A percentile compares a stretch with the other conserved stretches of the same genome.
phyloP scores from a whole-genome alignment of 2,329 filamentous ascomycete species.

The Exophiala sp. region DNA sequence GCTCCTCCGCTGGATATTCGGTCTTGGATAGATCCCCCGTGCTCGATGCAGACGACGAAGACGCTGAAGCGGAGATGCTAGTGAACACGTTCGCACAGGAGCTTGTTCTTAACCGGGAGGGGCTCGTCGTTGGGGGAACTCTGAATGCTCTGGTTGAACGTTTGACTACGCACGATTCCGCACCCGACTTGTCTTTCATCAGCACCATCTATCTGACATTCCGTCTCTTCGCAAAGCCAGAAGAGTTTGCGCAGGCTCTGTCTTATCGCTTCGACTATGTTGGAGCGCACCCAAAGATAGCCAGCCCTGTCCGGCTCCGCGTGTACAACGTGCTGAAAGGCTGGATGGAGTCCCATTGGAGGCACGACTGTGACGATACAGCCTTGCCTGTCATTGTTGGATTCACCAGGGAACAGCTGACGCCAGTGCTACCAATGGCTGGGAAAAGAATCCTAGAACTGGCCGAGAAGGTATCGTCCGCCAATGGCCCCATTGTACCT shows the following conservation, averaged over 20 bases:
- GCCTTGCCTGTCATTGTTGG: constrained; percentile 69
- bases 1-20: constrained; percentile 53
- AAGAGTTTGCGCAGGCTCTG: constrained; percentile 71
- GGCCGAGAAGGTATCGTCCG: constrained; percentile 67
- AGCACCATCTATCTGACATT: constrained; percentile 96
- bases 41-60: constrained; percentile 62
- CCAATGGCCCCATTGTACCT: constrained; percentile 70
- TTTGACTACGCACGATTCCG: constrained; percentile 85
- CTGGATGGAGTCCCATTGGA: constrained; percentile 96
- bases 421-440: constrained; percentile 63
- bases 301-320: constrained; percentile 74
- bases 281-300: constrained; percentile 66
- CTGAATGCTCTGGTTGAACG: constrained; percentile 88
- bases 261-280: constrained; percentile 91
- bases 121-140: constrained; percentile 87
- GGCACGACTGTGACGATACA: constrained; percentile 68
- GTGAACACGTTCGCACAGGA: constrained; percentile 89
- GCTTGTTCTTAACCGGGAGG: constrained; percentile 87
- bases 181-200: constrained; percentile 84
- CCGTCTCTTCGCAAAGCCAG: constrained; percentile 78
- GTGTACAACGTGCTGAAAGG: constrained; percentile 97
- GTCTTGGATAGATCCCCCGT: constrained; percentile 61
- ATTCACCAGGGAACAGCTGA: constrained; percentile 72
- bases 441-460: constrained; percentile 76
- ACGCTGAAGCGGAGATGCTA: constrained; percentile 80